Base-by-base conservation (phyloP, 441 rosid species). In the Macaranga tanarius region DNA sequence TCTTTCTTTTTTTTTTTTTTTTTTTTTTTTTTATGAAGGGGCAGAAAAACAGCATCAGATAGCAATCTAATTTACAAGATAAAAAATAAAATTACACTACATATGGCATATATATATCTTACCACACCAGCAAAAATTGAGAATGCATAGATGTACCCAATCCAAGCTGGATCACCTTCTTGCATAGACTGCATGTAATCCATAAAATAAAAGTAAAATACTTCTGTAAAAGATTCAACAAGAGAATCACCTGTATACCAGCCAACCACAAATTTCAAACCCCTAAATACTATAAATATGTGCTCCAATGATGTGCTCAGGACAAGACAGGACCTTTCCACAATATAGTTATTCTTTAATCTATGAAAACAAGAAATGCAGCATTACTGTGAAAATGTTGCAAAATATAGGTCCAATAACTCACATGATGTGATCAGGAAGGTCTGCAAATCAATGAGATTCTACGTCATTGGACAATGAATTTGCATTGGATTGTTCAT, bases 101-200 rank as follows among this genome's bases (percentile, higher is more conserved):
- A 12, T 26, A 52, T 22, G 65, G 48, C 56, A 75, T 51, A 58
- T 40, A 58, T 40, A 28, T 17, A 73, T 76, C 96, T 56, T 96
- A 96, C 99, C 97, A 93, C 99, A 77, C 99, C 99, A 75, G 74
- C 87, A 76, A 93, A 89, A 72, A 96, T 96, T 75, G 84, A 82
- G 82, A 93, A 84, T 75, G 99, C 98, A 71, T 89, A 96, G 84
- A 94, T 73, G 77, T 94, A 96, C 62, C 99, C 99, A 62, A 88
- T 87, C 97, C 92, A 94, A 66, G 99, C 96, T 67, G 98, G 96
- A 81, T 89, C 96, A 52, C 90, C 93, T 77, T 73, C 84, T 91
- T 96, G 99, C 99, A 96, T 94, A 68, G 99, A 92, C 99, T 96
- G 99, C 87, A 86, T 50, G 75, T 34, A 74, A 64, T 70, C 72